These are phyloP conservation scores for Trametes sp. DNA, from an alignment of 1,284 basidiomycete species.

Conservation along the genomic window DNA sequence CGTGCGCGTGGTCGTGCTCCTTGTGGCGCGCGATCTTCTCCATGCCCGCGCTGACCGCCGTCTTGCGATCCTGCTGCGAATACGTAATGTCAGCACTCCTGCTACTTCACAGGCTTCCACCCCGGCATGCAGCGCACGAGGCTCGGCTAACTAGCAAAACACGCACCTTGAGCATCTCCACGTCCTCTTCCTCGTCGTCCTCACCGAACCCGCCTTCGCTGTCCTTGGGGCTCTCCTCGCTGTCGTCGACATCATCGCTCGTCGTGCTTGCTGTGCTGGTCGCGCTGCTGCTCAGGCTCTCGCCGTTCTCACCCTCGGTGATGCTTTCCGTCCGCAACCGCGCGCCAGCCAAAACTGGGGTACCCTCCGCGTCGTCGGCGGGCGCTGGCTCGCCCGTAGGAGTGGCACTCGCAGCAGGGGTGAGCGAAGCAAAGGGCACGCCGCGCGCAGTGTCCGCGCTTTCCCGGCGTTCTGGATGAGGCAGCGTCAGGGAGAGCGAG, in stretches of 20 bases:
- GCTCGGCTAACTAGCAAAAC: constrained; percentile 7
- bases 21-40: constrained; percentile 74
- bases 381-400: constrained; percentile 11
- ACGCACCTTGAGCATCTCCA: constrained; percentile 26
- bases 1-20: constrained; percentile 27
- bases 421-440: constrained; percentile 16
- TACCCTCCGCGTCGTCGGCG: constrained; percentile 7
- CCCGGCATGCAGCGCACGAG: constrained; percentile 9
- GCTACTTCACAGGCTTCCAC: constrained; percentile 2
- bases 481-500: constrained; percentile 23
- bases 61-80: constrained; percentile 41
- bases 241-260: constrained; percentile 29
- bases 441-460: constrained; percentile 39
- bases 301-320: constrained; percentile 21
- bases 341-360: constrained; percentile 6
- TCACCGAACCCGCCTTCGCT: constrained; percentile 17
- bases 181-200: constrained; percentile 28
- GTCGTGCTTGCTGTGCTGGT: constrained; percentile 20
- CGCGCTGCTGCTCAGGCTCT: constrained; percentile 23
- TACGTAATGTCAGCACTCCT: constrained; percentile 9
- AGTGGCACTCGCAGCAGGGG: constrained; percentile 6
- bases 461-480: constrained; percentile 33
- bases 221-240: constrained; percentile 29
- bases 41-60: constrained; percentile 65
- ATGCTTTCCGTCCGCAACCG: constrained; percentile 18